These are phyloP conservation scores for Metschnikowia reukaufii DNA, from an alignment of 805 yeast genomes.

Conservation along the genomic window DNA sequence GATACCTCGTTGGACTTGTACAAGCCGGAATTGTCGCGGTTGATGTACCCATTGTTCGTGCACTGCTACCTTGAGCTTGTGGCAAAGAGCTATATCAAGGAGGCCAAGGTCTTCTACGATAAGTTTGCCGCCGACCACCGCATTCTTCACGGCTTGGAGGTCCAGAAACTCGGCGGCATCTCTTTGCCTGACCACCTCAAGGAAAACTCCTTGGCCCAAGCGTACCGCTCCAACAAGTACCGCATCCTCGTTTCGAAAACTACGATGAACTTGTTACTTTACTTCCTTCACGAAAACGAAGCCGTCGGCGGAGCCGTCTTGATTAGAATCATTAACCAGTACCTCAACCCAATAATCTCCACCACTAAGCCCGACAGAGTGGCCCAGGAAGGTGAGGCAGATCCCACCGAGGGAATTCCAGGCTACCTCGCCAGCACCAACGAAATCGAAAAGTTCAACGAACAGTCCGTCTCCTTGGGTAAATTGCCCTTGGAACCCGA, in stretches of 20 bases:
- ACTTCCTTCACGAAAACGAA: slow-evolving; percentile 89
- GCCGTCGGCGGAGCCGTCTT: slow-evolving; percentile 87
- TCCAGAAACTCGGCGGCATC: slow-evolving; percentile 68
- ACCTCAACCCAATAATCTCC: slow-evolving; percentile 56
- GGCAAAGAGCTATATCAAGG: slow-evolving; percentile 54
- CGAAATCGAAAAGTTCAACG: slow-evolving; percentile 61
- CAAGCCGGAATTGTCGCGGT: slow-evolving; percentile 79
- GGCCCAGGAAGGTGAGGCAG: slow-evolving; percentile 47
- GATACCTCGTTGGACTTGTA: slow-evolving; percentile 89
- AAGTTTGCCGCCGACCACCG: slow-evolving; percentile 71
- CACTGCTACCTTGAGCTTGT: slow-evolving; percentile 83
- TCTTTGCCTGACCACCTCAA: slow-evolving; percentile 76
- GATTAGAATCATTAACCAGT: slow-evolving; percentile 82
- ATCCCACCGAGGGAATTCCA: slow-evolving; percentile 53
- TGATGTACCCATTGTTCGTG: slow-evolving; percentile 89
- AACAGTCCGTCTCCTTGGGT: slow-evolving; percentile 77
- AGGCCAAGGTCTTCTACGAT: slow-evolving; percentile 75
- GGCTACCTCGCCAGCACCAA: slow-evolving; percentile 42
- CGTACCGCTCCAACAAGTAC: slow-evolving; percentile 73
- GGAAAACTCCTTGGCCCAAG: slow-evolving; percentile 78
- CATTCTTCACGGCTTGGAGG: slow-evolving; percentile 74
- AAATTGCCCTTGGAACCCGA: slow-evolving; percentile 84
- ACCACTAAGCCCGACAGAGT: slow-evolving; percentile 40
- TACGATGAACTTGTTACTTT: slow-evolving; percentile 76
- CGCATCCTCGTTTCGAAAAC: slow-evolving; percentile 76